Conservation (phyloP, 495 filamentous ascomycete genomes). For the Cladorrhinum samala region DNA sequence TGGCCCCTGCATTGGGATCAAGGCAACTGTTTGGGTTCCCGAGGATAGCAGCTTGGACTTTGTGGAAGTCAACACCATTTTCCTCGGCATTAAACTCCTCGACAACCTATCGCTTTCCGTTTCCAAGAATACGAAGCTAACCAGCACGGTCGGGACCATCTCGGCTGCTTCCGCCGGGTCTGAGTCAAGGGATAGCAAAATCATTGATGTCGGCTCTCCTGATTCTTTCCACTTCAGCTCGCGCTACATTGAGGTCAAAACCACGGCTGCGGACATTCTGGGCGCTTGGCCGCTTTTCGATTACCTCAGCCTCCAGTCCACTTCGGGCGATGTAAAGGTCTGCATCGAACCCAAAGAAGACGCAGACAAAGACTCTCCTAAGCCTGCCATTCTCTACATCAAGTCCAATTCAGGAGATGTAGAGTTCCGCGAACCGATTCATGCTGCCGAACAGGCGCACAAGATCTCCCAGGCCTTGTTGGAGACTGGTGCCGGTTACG, state of each 20-base stretch:
- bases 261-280: conserved; percentile 30
- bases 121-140: conserved; percentile 15
- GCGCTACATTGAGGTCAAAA: conserved; percentile 26
- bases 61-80: conserved; percentile 24
- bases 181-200: conserved; percentile 10
- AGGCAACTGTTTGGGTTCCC: conserved; percentile 39
- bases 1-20: conserved; percentile 34
- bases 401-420: conserved; percentile 32
- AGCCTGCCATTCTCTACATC: conserved; percentile 30
- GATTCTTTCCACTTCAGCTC: conserved; percentile 28
- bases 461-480: conserved; percentile 1
- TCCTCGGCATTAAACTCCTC: conserved; percentile 35
- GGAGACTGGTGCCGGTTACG: not conserved
- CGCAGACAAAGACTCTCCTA: conserved; percentile 16
- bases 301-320: conserved; percentile 30
- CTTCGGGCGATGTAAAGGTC: conserved; percentile 32
- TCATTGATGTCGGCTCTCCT: conserved; percentile 19
- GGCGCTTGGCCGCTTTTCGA: conserved; percentile 42
- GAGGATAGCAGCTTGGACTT: conserved; percentile 20
- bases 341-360: conserved; percentile 30
- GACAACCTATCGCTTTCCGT: conserved; percentile 35
- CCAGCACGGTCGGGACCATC: conserved; percentile 27
- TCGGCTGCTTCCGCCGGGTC: conserved; percentile 10
- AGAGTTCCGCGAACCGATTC: conserved; percentile 30
- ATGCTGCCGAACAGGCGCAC: conserved; percentile 10